Base-by-base conservation (phyloP, 441 rosid species). In the Populus hybrid region DNA sequence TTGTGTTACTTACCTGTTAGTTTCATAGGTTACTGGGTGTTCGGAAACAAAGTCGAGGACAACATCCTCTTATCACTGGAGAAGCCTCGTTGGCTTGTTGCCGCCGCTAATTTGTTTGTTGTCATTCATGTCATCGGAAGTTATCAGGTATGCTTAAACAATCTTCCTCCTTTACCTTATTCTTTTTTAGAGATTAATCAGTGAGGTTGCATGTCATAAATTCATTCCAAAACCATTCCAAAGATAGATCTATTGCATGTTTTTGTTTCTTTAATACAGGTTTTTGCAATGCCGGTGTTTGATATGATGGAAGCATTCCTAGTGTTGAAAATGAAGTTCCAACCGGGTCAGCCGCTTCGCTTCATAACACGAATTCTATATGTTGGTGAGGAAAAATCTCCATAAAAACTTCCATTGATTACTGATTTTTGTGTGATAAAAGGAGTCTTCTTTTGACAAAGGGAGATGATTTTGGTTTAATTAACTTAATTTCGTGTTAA, bases 81-180 rank as follows among this genome's bases (percentile, higher is more conserved):
- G 54, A 90, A 87, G 61, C 97, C 98, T 9, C 42, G 76, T 10
- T 87, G 95, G 98, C 89, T 90, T 32, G 80, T 95, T 28, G 91
- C 88, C 0, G 18, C 70, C 7, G 92, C 97, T 74, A 95, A 93
- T 76, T n/a, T 87, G 50, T 90, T 95, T 8, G 98, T 93, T 42
- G 86, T 93, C n/a, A 0, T 95, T 72, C 97, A 95, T 83, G 97
- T 95, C 66, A 83, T 93, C 3, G 97, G 99, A 72, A 87, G 97
- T 83, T 95, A 95, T 79, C 97, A 95, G 97, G 95, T 91, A 78
- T 82, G 38, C 46, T 0, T 21, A 20, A 38, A 42, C 30, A 10
- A 11, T 42, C 30, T 10, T 10, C 10, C 32, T 24, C 21, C 4
- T 8, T 10, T 24, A 10, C 5, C 10, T 11, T n/a, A n/a, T 26